Evolutionary conservation across 2,329 filamentous ascomycete genomes (phyloP).

Genomic region (Pyrenophora graminea): DNA sequence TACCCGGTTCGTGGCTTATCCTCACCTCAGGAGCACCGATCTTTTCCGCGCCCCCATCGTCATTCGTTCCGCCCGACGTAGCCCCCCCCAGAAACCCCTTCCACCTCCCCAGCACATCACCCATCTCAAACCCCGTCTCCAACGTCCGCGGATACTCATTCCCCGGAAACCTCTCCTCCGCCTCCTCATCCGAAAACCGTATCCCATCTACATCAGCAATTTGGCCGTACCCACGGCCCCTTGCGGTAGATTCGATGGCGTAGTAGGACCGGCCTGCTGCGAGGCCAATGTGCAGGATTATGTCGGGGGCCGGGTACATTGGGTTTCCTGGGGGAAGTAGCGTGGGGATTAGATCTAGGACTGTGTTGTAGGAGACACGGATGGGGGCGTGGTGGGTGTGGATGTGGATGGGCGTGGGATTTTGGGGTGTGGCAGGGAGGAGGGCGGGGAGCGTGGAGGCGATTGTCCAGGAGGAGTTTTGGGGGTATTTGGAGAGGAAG

Average conservation of each 20-base stretch:
- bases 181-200: constrained; percentile 25
- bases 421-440: constrained; percentile 30
- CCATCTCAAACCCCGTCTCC: no score
- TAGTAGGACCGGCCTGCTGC: constrained; percentile 43
- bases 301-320: constrained; percentile 30
- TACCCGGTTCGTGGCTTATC: constrained; percentile 33
- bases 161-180: constrained; percentile 23
- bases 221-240: constrained; percentile 33
- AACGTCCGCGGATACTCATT: constrained; percentile 20
- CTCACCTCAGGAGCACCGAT: constrained; percentile 30
- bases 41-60: not conserved
- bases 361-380: constrained; percentile 42
- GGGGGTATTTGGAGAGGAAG: constrained; percentile 38
- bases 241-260: constrained; percentile 41
- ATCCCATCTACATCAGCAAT: constrained; percentile 43
- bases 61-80: no score
- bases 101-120: constrained; percentile 42
- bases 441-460: constrained; percentile 43
- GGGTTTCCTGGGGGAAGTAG: constrained; percentile 32
- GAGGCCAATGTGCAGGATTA: constrained; percentile 47
- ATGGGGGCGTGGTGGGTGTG: constrained; percentile 40
- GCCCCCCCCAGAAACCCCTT: constrained; percentile 16
- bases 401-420: constrained; percentile 42
- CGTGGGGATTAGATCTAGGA: constrained; percentile 31
- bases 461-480: constrained; percentile 47